phyloP scores from a whole-genome alignment of 108 stramenopile genomes.

The Nitzschia sp. region DNA sequence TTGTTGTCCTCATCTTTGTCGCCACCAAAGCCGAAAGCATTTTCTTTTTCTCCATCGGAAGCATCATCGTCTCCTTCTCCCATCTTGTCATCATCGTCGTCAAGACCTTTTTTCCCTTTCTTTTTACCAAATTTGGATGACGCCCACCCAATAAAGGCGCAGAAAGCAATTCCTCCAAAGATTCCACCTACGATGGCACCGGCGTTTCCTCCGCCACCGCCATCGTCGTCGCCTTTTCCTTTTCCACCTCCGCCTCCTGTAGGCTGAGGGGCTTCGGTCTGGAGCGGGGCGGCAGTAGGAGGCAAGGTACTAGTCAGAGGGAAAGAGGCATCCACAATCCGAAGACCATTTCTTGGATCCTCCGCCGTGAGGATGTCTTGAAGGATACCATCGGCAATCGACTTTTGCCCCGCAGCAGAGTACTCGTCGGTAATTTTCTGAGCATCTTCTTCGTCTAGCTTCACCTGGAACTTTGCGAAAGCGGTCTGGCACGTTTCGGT shows the following conservation, averaged over 20 bases:
- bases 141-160: constrained; percentile 17
- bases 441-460: constrained; percentile 22
- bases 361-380: constrained; percentile 12
- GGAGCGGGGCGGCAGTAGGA: constrained; percentile 20
- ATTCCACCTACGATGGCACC: constrained; percentile 20
- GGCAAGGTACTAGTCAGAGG: constrained; percentile 19
- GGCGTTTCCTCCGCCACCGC: constrained; percentile 7
- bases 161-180: constrained; percentile 14
- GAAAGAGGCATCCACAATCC: constrained; percentile 25
- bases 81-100: constrained; percentile 15
- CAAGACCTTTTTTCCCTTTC: constrained; percentile 3
- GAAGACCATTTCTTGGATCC: constrained; percentile 7
- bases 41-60: constrained; percentile 16
- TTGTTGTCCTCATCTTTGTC: constrained; percentile 25
- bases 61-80: constrained; percentile 28
- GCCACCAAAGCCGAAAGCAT: constrained; percentile 12
- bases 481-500: constrained; percentile 26
- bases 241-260: neutral
- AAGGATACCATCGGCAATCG: constrained; percentile 15
- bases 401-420: constrained; percentile 22
- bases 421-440: constrained; percentile 10
- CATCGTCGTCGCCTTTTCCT: neutral
- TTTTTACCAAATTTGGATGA: constrained; percentile 1
- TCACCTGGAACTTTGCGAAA: constrained; percentile 38
- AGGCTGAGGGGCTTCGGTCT: neutral